Base-by-base conservation (phyloP, 495 filamentous ascomycete genomes). In the Daldinia vernicosa region DNA sequence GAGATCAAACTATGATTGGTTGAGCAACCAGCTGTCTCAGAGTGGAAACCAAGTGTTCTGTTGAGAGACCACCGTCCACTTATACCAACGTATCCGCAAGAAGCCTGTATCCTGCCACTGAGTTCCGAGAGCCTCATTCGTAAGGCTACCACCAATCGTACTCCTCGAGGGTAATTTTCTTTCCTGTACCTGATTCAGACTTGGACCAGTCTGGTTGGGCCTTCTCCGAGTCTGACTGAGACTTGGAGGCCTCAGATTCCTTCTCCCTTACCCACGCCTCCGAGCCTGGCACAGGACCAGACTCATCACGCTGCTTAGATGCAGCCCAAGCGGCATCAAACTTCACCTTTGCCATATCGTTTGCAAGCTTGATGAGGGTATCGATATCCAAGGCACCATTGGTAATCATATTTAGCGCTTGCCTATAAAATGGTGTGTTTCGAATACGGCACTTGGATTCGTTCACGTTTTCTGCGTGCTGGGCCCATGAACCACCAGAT, bases 391-490 rank as follows among this genome's bases (percentile, higher is more conserved):
- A 50, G 9, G 75, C 69, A 22, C 78, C 78, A 6, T 67, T 61
- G 28, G 71, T 77, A 6, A 72, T 57, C 67, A 64, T 59, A 28
- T 66, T 51, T 12, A 80, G 24, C n/a, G 71, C 71, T 15, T 54
- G 37, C 8, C 71, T 63, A 39, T 71, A 75, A 22, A 57, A 51
- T 3, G 67, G 22, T 11, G 58, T 63, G n/a, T 27, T 7, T 39
- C 72, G 67, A 24, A 80, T 15, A 15, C 58, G 26, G 65, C 78
- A 80, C 7, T 56, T 72, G n/a, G 47, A 3, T 19, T 11, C 32
- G 27, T 45, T 63, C 39, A 78, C 74, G 1, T 74, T 74, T 53
- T 80, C 78, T 22, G 69, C 75, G 33, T 82, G 81, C 60, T 79
- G 76, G 8, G 74, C 72, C 35, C 80, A 70, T 12, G 76, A 69